Evolutionary conservation across 257 asterid genomes (phyloP), one percentile per base, ranked within the genome.

Genomic region (Solanum chiquidenum): DNA sequence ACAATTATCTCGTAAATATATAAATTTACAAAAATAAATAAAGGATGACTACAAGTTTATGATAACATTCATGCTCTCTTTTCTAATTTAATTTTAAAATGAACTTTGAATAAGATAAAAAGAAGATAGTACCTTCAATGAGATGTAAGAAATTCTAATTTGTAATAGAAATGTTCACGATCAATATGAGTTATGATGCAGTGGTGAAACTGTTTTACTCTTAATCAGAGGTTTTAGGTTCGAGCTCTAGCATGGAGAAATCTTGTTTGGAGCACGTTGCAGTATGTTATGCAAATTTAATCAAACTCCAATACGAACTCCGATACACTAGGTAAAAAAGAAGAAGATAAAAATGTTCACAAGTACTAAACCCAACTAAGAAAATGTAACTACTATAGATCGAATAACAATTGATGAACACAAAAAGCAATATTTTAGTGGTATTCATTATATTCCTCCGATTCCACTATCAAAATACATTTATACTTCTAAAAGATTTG

Each of bases 131-230:
- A 20, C 0, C 10, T 55, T 55, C 5, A 55, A 55, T 55, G 60
- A 20, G 25, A 55, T 55, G 25, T 55, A 20, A 55, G 64, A 55
- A 55, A 20, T 18, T 20, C 10, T 20, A 55, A 55, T 55, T 55
- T 55, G n/a, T 55, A 20, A 55, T 3, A 20, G 9, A 2, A 55
- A 55, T 55, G 25, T 55, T 55, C 10, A 6, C 11, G 5, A 20
- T 1, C 10, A 55, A 55, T 20, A 55, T 55, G 64, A 20, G 64
- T 20, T 55, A 7, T 7, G 64, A 3, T 55, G 11, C 10, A 55
- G 0, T 7, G 11, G 4, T 55, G 11, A 0, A 9, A 55, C 11
- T 55, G 25, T 0, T 55, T 20, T 55, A 20, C 5, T 2, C n/a
- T 55, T 55, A 20, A 55, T 18, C 4, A 55, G 0, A 55, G 11